Evolutionary conservation across 1,139 yeast species (phyloP).

Genomic region (Saccharomyces hybrid): DNA sequence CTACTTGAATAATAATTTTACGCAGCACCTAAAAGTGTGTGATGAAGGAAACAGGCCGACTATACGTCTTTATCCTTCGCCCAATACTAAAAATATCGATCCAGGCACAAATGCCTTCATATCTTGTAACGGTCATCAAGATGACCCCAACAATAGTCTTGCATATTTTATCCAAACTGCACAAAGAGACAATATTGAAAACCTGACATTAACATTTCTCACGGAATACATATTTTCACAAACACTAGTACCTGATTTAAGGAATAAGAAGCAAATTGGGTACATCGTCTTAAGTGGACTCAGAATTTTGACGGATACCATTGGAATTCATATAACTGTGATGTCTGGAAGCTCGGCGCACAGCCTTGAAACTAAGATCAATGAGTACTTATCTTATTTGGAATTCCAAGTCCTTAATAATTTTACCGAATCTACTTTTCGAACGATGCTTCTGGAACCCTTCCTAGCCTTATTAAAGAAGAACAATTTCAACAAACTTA

Average conservation of each 20-base stretch:
- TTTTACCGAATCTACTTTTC: conserved; percentile 34
- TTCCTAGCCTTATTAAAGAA: conserved; percentile 31
- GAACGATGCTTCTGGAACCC: conserved; percentile 31
- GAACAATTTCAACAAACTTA: conserved; percentile 7
- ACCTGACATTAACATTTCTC: conserved; percentile 38
- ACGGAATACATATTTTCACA: conserved; percentile 40
- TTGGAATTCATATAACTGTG: conserved; percentile 49
- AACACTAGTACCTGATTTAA: conserved; percentile 39
- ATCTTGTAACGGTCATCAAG: conserved; percentile 30
- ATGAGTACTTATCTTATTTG: conserved; percentile 37
- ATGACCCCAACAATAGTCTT: conserved; percentile 45
- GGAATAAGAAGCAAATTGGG: conserved; percentile 51
- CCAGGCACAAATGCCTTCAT: conserved; percentile 35
- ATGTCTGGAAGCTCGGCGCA: conserved; percentile 41
- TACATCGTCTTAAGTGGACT: conserved; percentile 49
- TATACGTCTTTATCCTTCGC: not conserved
- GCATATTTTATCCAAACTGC: conserved; percentile 53
- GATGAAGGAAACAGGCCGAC: not conserved
- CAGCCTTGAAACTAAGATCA: conserved; percentile 38
- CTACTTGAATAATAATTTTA: conserved; percentile 17
- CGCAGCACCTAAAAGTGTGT: conserved; percentile 1
- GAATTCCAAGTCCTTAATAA: conserved; percentile 2
- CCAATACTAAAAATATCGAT: conserved; percentile 21
- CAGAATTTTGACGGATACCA: conserved; percentile 41
- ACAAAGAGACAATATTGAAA: conserved; percentile 31